Base-by-base conservation (phyloP, 2,329 filamentous ascomycete species). In the Xylariaceae sp. region DNA sequence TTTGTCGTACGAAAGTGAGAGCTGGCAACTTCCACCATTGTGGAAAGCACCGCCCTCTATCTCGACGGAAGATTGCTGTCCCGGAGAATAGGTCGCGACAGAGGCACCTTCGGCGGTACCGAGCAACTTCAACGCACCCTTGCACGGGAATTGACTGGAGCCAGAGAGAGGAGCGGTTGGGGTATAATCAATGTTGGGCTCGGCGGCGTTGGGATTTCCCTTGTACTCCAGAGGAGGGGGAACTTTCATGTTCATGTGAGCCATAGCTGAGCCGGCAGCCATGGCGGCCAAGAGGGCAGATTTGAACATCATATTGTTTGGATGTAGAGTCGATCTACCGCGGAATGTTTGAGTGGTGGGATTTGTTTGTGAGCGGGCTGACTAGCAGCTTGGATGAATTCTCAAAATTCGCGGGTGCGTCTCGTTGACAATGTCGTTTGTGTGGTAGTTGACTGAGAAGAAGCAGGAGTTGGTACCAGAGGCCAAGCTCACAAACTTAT, bases 1-100 rank as follows among this genome's bases (percentile, higher is more conserved):
- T 57, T 81, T 75, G 72, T 93, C 87, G 70, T 87, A 89, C 31
- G 86, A 89, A 28, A 93, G 75, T 2, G 85, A 82, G 43, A 89
- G 75, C 72, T 94, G 89, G 72, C 89, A 92, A 10, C 84, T 89
- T 39, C 89, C 89, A 38, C 89, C 88, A 36, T 76, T 74, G 72
- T 90, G 88, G 47, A 69, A 70, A 42, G 83, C 82, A 46, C 78
- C 79, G 34, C 88, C 88, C 53, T 71, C 72, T 48, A 92, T 73
- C 53, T 78, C 81, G 70, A 91, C 77, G 59, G 81, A 80, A 70
- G 89, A 84, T 28, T 73, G 70, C 50, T 76, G 69, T 33, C 89
- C 89, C 6, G 84, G 79, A 4, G 72, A 66, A 69, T 87, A 92
- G 19, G 76, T 81, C 34, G 80, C 82, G 17, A 83, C 80, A 5